These are phyloP conservation scores for Diddensiella transvaalensis DNA, from an alignment of 805 yeast species.

Conservation along the genomic window DNA sequence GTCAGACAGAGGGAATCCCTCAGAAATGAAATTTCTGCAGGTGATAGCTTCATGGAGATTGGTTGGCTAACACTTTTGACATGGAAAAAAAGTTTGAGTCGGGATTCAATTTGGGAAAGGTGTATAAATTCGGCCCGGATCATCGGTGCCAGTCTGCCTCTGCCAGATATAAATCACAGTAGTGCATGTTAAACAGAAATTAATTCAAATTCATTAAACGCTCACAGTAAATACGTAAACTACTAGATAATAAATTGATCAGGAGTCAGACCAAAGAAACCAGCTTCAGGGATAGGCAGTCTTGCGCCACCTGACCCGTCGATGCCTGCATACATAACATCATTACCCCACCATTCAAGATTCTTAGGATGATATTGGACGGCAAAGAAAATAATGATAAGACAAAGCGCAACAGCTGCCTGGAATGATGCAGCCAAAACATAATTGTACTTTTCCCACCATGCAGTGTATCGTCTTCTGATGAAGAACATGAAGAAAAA, in stretches of 20 bases:
- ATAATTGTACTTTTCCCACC: slow-evolving; percentile 56
- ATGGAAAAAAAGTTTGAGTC: too few species aligned
- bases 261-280: slow-evolving; percentile 19
- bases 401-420: slow-evolving; percentile 50
- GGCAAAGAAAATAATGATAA: slow-evolving; percentile 43
- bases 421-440: slow-evolving; percentile 46
- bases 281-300: slow-evolving; percentile 15
- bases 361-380: slow-evolving; percentile 35
- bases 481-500: slow-evolving; percentile 44
- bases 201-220: too few species aligned
- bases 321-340: slow-evolving; percentile 26
- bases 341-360: slow-evolving; percentile 51
- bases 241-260: too few species aligned
- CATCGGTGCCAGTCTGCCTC: too few species aligned
- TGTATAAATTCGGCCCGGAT: too few species aligned
- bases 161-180: background rate
- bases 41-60: slow-evolving; percentile 37
- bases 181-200: background rate
- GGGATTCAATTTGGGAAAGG: too few species aligned
- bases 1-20: slow-evolving; percentile 60
- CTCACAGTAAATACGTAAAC: too few species aligned
- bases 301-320: slow-evolving; percentile 19
- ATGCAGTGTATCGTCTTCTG: slow-evolving; percentile 40
- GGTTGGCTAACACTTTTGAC: too few species aligned
- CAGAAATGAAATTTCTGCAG: slow-evolving; percentile 50